These are phyloP conservation scores for Acidomyces sp. DNA, from an alignment of 495 filamentous ascomycete species.

Conservation along the genomic window DNA sequence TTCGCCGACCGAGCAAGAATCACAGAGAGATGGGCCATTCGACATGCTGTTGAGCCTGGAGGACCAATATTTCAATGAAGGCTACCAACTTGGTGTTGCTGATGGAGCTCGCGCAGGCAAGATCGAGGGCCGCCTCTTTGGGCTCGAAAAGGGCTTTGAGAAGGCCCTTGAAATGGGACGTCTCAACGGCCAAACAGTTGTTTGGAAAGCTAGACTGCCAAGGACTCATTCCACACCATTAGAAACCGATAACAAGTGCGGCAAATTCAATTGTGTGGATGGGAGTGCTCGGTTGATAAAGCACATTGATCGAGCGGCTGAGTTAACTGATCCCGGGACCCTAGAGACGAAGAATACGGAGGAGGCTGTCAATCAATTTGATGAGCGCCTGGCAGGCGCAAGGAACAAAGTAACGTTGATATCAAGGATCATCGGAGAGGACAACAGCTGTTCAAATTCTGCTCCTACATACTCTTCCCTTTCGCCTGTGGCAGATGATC, in stretches of 20 bases:
- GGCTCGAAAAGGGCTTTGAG: slow-evolving; percentile 84
- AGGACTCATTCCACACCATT: neutral
- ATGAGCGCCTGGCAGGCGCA: slow-evolving; percentile 69
- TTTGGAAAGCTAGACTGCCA: slow-evolving; percentile 59
- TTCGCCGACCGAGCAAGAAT: slow-evolving; percentile 20
- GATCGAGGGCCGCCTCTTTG: slow-evolving; percentile 78
- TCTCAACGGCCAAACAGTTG: slow-evolving; percentile 64
- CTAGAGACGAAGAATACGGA: slow-evolving; percentile 67
- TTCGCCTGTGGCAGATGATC: too few species aligned
- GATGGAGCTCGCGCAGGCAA: slow-evolving; percentile 73
- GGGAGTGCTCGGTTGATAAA: slow-evolving; percentile 51
- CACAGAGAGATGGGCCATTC: slow-evolving; percentile 33
- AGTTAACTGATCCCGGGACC: slow-evolving; percentile 66
- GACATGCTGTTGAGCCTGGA: slow-evolving; percentile 66
- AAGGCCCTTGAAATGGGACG: slow-evolving; percentile 71
- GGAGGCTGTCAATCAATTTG: slow-evolving; percentile 71
- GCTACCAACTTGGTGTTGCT: slow-evolving; percentile 56
- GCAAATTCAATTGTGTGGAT: neutral
- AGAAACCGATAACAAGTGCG: neutral
- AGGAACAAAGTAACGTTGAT: slow-evolving; percentile 70
- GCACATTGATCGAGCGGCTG: slow-evolving; percentile 58
- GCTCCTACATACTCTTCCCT: too few species aligned
- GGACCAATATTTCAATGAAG: slow-evolving; percentile 74
- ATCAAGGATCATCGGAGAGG: slow-evolving; percentile 55
- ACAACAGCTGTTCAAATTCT: too few species aligned